Conservation (phyloP, 768 basidiomycete species). For the Lactifluus piperatus region DNA sequence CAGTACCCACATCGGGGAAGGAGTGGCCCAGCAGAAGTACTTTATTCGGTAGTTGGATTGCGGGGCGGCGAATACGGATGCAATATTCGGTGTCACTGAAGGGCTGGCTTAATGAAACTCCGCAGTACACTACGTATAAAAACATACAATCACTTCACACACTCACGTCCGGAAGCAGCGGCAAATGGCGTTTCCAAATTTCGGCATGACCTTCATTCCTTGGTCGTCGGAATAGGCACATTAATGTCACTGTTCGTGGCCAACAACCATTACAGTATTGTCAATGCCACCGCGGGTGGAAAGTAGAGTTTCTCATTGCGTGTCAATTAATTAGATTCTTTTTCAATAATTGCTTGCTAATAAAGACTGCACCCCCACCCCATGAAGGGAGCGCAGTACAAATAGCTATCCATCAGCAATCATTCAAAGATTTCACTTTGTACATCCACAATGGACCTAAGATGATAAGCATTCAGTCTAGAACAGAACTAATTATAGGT, state of each 20-base stretch:
- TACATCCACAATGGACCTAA: slow-evolving; percentile 28
- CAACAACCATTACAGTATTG: no score
- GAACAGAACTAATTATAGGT: neutral
- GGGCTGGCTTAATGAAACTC: no score
- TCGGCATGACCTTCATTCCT: no score
- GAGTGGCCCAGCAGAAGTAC: neutral
- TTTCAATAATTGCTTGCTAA: neutral
- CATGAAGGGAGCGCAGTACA: neutral
- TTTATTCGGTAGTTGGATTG: no score
- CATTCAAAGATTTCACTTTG: slow-evolving; percentile 15
- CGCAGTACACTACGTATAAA: no score
- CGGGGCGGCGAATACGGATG: no score
- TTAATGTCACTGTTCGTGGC: no score
- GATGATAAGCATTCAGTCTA: neutral
- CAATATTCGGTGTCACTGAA: no score
- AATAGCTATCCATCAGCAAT: neutral
- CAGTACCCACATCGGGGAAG: neutral
- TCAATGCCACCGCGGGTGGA: neutral
- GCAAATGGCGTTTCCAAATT: no score
- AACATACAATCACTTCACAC: no score
- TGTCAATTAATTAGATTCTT: neutral
- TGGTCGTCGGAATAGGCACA: no score
- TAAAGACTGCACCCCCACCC: neutral
- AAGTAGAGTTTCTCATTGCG: neutral
- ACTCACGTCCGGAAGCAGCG: no score